These are phyloP conservation scores for Podaxis pistillaris DNA, from an alignment of 768 basidiomycete species.

Conservation along the genomic window DNA sequence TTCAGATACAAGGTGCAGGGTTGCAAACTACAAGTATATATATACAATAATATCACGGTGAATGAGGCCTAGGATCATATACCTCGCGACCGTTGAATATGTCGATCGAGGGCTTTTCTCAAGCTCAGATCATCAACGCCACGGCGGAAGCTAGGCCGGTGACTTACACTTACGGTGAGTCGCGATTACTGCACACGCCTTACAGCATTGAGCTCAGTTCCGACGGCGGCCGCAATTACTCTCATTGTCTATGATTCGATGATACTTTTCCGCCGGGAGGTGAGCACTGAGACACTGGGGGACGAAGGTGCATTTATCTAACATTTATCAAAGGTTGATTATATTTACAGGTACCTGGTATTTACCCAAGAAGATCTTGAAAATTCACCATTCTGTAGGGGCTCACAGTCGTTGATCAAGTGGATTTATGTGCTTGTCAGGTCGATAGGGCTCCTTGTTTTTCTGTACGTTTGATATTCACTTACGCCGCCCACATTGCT, in stretches of 20 bases:
- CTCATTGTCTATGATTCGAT: constrained; percentile 6
- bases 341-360: neutral
- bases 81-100: neutral
- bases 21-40: neutral
- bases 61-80: neutral
- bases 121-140: neutral
- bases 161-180: neutral
- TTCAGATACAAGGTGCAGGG: too few species aligned
- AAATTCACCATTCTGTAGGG: neutral
- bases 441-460: neutral
- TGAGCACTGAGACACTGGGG: neutral
- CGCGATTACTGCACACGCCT: neutral
- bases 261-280: neutral
- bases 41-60: neutral
- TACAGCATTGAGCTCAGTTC: neutral
- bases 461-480: neutral
- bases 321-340: neutral
- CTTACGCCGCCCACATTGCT: neutral
- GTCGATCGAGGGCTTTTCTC: neutral
- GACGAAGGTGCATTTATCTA: neutral
- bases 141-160: neutral
- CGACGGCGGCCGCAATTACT: neutral
- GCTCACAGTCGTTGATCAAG: neutral
- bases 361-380: neutral
- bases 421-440: constrained; percentile 8